Evolutionary conservation across 2,329 filamentous ascomycete species (phyloP), one percentile per base, ranked within the genome.

Genomic region (Penicillium sp.): DNA sequence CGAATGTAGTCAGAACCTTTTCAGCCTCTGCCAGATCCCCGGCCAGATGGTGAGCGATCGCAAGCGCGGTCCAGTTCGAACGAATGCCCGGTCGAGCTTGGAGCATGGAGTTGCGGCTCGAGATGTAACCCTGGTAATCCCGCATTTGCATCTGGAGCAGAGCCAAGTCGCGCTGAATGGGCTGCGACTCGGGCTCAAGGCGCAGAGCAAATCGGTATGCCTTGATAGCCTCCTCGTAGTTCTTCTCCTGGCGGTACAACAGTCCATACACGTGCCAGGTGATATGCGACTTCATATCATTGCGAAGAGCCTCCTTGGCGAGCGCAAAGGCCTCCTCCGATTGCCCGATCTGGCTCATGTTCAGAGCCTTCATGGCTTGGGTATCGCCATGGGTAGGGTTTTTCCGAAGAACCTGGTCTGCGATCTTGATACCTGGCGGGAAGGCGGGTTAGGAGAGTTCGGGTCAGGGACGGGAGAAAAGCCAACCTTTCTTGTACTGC

Each of bases 191-290:
- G n/a, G 95, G 93, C 69, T 99, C 94, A 56, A 97, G 83, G 71
- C 86, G 87, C 65, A 99, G 79, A 14, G 94, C 94, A 74, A 96
- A 96, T 73, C 96, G 95, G 81, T 99, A 99, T 54, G 94, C 95
- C 81, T 97, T 97, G 79, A 97, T 97, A 9, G 95, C 93, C 78
- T 97, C 94, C 74, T 97, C 94, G 67, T 95, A 97, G 77, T 99
- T 97, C 82, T 97, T 97, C 70, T 89, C 88, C 45, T 90, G 88
- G 48, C 93, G 88, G 77, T 96, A 97, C 47, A 99, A 83, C 63
- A 99, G 78, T 31, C 95, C 94, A 73, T 97, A 99, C 57, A 99
- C 94, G 75, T 99, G 95, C 94, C 94, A 99, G 81, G 92, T 97
- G 67, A 99, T 92, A 76, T 97, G 93, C 67, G 92, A 97, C 79